A percentile compares a stretch with the other conserved stretches of the same genome.
phyloP scores from a whole-genome alignment of 768 basidiomycete species.

The Suillus alpinus region DNA sequence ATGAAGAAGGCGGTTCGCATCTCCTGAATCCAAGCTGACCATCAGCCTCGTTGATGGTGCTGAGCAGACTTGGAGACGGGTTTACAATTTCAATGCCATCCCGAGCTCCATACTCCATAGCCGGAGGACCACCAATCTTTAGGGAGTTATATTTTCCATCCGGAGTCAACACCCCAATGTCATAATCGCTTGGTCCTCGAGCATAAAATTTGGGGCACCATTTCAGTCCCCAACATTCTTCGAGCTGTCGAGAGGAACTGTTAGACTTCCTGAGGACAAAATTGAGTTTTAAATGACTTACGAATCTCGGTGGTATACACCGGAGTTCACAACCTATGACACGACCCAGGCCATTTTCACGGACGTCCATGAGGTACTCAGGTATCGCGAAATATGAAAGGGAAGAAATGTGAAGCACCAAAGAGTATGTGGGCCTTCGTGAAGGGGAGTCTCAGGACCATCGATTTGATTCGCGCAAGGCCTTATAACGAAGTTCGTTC shows the following conservation, averaged over 20 bases:
- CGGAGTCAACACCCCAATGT: neutral
- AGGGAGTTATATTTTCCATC: neutral
- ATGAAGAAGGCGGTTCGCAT: neutral
- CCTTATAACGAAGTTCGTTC: constrained; percentile 25
- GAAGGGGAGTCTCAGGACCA: constrained; percentile 17
- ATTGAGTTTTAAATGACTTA: constrained; percentile 12
- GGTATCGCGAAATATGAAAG: constrained; percentile 16
- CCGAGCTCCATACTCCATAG: neutral
- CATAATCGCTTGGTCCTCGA: constrained; percentile 21
- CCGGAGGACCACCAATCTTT: neutral
- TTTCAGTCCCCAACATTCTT: constrained; percentile 31
- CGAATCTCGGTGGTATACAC: constrained; percentile 26
- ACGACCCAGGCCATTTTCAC: constrained; percentile 18
- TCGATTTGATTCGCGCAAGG: constrained; percentile 3
- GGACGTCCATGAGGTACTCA: neutral
- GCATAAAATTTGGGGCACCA: constrained; percentile 23
- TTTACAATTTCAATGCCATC: neutral
- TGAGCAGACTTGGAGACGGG: neutral
- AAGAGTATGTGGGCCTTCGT: constrained; percentile 11
- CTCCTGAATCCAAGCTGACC: neutral
- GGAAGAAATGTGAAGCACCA: constrained; percentile 11
- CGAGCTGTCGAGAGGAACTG: constrained; percentile 15
- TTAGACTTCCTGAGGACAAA: neutral
- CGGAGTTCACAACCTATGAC: constrained; percentile 30
- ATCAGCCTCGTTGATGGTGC: neutral